Percentiles rank a stretch among this genome's conserved stretches.
These are phyloP conservation scores for Rhamnella rubrinervis DNA, from an alignment of 331 rosid genomes.

Conservation along the genomic window DNA sequence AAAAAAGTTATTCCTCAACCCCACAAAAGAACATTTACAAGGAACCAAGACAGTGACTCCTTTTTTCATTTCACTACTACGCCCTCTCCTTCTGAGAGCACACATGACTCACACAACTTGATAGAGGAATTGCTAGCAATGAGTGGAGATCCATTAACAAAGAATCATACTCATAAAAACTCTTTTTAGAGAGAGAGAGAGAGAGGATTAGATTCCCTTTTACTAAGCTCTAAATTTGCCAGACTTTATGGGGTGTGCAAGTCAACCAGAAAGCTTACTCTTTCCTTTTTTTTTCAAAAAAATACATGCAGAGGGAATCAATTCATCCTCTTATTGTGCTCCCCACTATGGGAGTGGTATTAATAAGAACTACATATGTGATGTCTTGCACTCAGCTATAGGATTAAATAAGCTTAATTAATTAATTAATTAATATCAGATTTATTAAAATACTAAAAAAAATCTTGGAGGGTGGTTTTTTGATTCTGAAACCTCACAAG, in stretches of 20 bases:
- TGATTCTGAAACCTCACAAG: background rate
- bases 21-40: constrained; percentile 74
- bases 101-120: constrained; percentile 57
- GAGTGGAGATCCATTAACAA: constrained; percentile 70
- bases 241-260: constrained; percentile 59
- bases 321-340: constrained; percentile 63
- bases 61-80: constrained; percentile 42
- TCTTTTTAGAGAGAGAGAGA: constrained; percentile 41
- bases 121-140: constrained; percentile 41
- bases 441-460: no score
- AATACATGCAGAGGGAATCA: constrained; percentile 31
- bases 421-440: background rate
- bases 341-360: constrained; percentile 51
- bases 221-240: constrained; percentile 58
- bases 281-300: constrained; percentile 19
- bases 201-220: constrained; percentile 70
- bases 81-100: constrained; percentile 68
- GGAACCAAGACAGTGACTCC: constrained; percentile 63
- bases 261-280: constrained; percentile 76
- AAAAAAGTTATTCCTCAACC: constrained; percentile 79
- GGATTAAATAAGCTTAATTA: background rate
- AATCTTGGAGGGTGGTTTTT: background rate
- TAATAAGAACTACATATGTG: constrained; percentile 10
- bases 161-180: constrained; percentile 48
- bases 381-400: constrained; percentile 15